A percentile compares a stretch with the other conserved stretches of the same genome.
Evolutionary conservation across 1,284 basidiomycete genomes (phyloP).

Genomic region (Wallemia ichthyophaga): DNA sequence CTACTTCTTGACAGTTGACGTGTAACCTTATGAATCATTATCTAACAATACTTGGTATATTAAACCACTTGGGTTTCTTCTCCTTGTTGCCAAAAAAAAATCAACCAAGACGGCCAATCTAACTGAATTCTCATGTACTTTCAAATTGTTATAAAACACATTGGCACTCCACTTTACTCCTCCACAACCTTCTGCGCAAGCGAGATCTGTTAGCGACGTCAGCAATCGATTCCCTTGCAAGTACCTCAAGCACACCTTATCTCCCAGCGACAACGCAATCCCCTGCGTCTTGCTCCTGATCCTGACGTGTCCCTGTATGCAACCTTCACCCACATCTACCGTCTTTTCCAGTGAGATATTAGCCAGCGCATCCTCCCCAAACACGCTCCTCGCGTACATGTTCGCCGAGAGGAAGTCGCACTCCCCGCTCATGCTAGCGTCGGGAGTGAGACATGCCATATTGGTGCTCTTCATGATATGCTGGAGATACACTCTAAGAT

Average conservation of each 20-base stretch:
- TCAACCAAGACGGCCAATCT: too few species aligned
- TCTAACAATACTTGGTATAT: too few species aligned
- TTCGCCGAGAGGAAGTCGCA: slow-evolving; percentile 84
- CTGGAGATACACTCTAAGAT: slow-evolving; percentile 51
- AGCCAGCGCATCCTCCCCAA: slow-evolving; percentile 89
- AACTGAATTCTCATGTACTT: too few species aligned
- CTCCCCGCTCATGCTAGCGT: slow-evolving; percentile 63
- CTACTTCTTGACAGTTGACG: background rate
- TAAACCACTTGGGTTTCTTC: too few species aligned
- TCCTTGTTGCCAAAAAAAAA: too few species aligned
- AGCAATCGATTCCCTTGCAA: background rate
- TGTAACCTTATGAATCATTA: background rate
- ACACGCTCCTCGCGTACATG: slow-evolving; percentile 67
- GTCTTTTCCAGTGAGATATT: slow-evolving; percentile 82
- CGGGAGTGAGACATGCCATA: slow-evolving; percentile 86
- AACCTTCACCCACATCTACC: slow-evolving; percentile 28
- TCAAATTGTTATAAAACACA: too few species aligned
- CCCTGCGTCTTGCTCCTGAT: slow-evolving; percentile 85
- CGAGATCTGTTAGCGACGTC: background rate
- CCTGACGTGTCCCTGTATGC: slow-evolving; percentile 62
- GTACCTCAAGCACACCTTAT: slow-evolving; percentile 33
- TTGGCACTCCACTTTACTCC: too few species aligned
- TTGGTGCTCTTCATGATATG: slow-evolving; percentile 81
- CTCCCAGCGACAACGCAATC: slow-evolving; percentile 74
- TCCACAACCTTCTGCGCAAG: background rate